Evolutionary conservation across 192 early-diverging fungal species (phyloP).

Genomic region (Coemansia sp.): DNA sequence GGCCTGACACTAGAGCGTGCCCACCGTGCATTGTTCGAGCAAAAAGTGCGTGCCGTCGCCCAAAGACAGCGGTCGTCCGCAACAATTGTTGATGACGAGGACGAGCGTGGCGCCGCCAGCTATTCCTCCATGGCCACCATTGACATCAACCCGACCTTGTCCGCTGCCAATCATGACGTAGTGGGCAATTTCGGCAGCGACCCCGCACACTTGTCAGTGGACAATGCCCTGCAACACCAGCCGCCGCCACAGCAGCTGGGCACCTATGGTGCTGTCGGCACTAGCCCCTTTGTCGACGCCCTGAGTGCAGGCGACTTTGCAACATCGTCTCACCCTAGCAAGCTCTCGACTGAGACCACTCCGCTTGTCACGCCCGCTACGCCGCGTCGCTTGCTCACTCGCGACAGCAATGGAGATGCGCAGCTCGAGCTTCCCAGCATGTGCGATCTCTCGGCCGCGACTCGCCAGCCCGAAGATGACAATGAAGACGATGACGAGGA

Average conservation of each 20-base stretch:
- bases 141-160: conserved; percentile 5
- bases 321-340: conserved; percentile 16
- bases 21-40: conserved; percentile 12
- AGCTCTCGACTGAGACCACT: conserved; percentile 20
- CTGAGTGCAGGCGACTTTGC: conserved; percentile 19
- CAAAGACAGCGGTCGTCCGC: not conserved
- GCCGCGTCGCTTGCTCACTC: conserved; percentile 6
- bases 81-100: not conserved
- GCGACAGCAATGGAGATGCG: not conserved
- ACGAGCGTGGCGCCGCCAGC: conserved; percentile 7
- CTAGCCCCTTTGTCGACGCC: conserved; percentile 2
- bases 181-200: conserved; percentile 2
- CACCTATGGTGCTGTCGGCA: conserved; percentile 22
- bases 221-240: not conserved
- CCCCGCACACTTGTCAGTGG: not conserved
- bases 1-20: conserved; percentile 15
- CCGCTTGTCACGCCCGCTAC: conserved; percentile 27
- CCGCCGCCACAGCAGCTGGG: not conserved
- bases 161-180: conserved; percentile 6
- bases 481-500: not conserved
- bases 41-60: not conserved
- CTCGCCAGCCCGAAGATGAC: not conserved
- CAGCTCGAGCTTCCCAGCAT: conserved; percentile 12
- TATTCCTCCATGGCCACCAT: conserved; percentile 12
- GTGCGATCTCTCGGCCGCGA: conserved; percentile 10